Conservation (phyloP, 23 red algal species). For the Gracilaria caudata region DNA sequence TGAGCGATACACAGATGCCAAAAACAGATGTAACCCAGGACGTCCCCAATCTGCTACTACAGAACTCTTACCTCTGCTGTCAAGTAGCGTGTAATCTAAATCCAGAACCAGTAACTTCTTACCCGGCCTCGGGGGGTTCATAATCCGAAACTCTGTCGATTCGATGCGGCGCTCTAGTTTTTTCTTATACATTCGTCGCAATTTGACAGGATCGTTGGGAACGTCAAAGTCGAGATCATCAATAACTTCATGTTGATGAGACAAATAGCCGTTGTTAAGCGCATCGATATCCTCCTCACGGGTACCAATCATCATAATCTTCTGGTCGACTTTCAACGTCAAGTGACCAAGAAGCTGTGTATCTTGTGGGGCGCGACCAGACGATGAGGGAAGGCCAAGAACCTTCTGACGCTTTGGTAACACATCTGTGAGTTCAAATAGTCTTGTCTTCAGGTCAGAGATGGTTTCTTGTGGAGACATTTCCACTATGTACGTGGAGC, state of each 20-base stretch:
- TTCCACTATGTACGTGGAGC: slow-evolving; percentile 59
- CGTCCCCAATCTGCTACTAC: slow-evolving; percentile 53
- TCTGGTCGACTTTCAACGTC: slow-evolving; percentile 45
- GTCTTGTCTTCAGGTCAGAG: slow-evolving; percentile 44
- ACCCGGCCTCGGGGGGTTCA: slow-evolving; percentile 58
- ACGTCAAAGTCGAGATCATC: slow-evolving; percentile 64
- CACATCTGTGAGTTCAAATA: slow-evolving; percentile 81
- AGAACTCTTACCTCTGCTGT: slow-evolving; percentile 34
- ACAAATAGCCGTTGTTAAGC: slow-evolving; percentile 31
- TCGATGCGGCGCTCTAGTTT: slow-evolving; percentile 60
- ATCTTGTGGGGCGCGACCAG: slow-evolving; percentile 33
- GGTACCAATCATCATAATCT: slow-evolving; percentile 78
- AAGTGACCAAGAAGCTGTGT: slow-evolving; percentile 28
- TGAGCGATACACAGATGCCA: slow-evolving; percentile 71
- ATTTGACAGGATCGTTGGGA: background rate
- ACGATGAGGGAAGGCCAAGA: slow-evolving; percentile 51
- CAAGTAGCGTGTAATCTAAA: slow-evolving; percentile 83
- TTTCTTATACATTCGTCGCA: background rate
- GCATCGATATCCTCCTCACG: slow-evolving; percentile 70
- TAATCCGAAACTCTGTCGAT: slow-evolving; percentile 54
- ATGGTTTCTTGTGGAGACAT: slow-evolving; percentile 53
- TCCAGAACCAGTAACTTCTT: slow-evolving; percentile 84
- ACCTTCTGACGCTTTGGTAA: slow-evolving; percentile 87
- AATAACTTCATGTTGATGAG: slow-evolving; percentile 32
- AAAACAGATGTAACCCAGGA: slow-evolving; percentile 81